Evolutionary conservation across 768 basidiomycete genomes (phyloP).

Genomic region (Mycena polygramma): DNA sequence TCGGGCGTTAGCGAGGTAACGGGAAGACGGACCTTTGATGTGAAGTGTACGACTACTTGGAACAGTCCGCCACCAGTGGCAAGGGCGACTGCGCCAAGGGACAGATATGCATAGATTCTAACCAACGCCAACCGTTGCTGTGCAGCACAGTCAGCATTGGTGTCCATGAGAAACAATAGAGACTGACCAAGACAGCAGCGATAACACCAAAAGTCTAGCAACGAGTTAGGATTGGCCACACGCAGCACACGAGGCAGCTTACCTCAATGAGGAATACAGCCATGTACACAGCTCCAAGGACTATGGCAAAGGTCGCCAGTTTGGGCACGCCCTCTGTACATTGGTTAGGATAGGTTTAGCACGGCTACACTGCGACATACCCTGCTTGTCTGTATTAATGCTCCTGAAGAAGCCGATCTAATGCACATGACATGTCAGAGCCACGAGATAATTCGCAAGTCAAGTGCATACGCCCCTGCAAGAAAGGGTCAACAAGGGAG

Average conservation of each 20-base stretch:
- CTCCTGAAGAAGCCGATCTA: conserved; percentile 77
- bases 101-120: conserved; percentile 68
- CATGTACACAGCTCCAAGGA: conserved; percentile 71
- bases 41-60: conserved; percentile 74
- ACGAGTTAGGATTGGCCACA: background rate
- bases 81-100: conserved; percentile 60
- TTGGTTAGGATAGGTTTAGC: background rate
- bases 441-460: conserved; percentile 15
- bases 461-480: conserved; percentile 50
- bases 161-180: background rate
- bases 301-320: conserved; percentile 68
- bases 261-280: conserved; percentile 64
- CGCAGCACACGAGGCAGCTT: background rate
- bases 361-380: conserved; percentile 53
- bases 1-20: too few species aligned
- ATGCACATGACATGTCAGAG: background rate
- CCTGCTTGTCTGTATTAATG: conserved; percentile 57
- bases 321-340: conserved; percentile 55
- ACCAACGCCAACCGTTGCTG: conserved; percentile 70
- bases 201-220: conserved; percentile 62
- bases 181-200: conserved; percentile 65
- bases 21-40: conserved; percentile 64
- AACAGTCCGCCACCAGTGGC: conserved; percentile 66
- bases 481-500: conserved; percentile 4
- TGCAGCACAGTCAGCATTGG: background rate